Conservation (phyloP, 2,329 filamentous ascomycete genomes). For the Cryphonectria naterciae region DNA sequence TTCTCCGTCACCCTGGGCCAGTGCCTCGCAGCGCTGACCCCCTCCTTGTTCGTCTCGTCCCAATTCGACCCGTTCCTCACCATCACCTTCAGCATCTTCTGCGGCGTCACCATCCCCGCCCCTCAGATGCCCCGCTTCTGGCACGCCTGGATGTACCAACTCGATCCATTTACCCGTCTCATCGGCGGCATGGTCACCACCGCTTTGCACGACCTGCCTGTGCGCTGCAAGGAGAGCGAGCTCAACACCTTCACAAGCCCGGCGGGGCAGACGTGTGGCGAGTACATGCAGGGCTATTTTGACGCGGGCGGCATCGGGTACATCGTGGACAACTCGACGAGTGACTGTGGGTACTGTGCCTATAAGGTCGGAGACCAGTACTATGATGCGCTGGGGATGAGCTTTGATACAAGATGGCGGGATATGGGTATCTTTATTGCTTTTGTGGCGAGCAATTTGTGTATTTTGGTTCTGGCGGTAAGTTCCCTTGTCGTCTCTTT, state of each 20-base stretch:
- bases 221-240: constrained; percentile 65
- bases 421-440: constrained; percentile 79
- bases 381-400: constrained; percentile 68
- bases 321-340: constrained; percentile 67
- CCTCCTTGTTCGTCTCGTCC: constrained; percentile 76
- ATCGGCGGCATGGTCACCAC: constrained; percentile 81
- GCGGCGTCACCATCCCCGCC: constrained; percentile 80
- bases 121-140: constrained; percentile 79
- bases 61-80: constrained; percentile 83
- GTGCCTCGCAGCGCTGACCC: constrained; percentile 75
- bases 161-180: constrained; percentile 82
- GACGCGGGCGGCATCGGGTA: constrained; percentile 71
- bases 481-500: constrained; percentile 35
- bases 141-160: constrained; percentile 79
- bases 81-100: constrained; percentile 84
- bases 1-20: constrained; percentile 84
- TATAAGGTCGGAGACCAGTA: constrained; percentile 82
- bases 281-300: constrained; percentile 78
- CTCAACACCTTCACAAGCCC: constrained; percentile 72
- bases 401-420: constrained; percentile 74
- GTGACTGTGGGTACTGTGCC: constrained; percentile 78
- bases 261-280: constrained; percentile 67
- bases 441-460: constrained; percentile 78
- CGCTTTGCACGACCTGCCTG: constrained; percentile 68
- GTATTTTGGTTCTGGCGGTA: constrained; percentile 60